A percentile compares a stretch with the other conserved stretches of the same genome.
Conservation (phyloP, 2,329 filamentous ascomycete genomes). For the Setomelanomma holmii region DNA sequence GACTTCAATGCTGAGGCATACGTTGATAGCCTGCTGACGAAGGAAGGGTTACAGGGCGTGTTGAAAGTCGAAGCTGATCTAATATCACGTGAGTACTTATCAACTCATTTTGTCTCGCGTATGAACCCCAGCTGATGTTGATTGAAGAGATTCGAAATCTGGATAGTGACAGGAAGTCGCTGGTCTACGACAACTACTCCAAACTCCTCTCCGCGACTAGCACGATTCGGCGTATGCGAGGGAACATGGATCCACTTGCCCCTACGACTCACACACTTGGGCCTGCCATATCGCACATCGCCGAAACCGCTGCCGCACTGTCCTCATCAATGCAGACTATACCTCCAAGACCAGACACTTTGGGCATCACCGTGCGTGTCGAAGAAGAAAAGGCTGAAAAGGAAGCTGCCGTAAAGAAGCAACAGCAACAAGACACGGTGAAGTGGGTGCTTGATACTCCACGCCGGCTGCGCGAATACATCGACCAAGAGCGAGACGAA, state of each 20-base stretch:
- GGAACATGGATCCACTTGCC: slow-evolving; percentile 80
- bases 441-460: slow-evolving; percentile 69
- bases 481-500: slow-evolving; percentile 65
- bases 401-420: slow-evolving; percentile 40
- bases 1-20: slow-evolving; percentile 77
- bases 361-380: slow-evolving; percentile 34
- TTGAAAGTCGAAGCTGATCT: slow-evolving; percentile 74
- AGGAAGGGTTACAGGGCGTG: slow-evolving; percentile 71
- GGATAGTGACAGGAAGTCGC: slow-evolving; percentile 93
- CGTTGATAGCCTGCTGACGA: slow-evolving; percentile 67
- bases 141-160: slow-evolving; percentile 83
- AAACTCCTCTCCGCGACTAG: slow-evolving; percentile 97
- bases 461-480: slow-evolving; percentile 63
- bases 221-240: slow-evolving; percentile 88
- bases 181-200: slow-evolving; percentile 98
- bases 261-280: slow-evolving; percentile 76
- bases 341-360: slow-evolving; percentile 25
- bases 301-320: slow-evolving; percentile 61
- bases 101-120: background rate
- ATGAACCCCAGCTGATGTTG: background rate
- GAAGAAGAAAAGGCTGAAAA: slow-evolving; percentile 26
- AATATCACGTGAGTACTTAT: slow-evolving; percentile 55
- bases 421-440: slow-evolving; percentile 63
- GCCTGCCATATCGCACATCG: slow-evolving; percentile 77
- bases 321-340: slow-evolving; percentile 47